Evolutionary conservation across 1,284 basidiomycete species (phyloP).

Genomic region (Boletellus sp.): DNA sequence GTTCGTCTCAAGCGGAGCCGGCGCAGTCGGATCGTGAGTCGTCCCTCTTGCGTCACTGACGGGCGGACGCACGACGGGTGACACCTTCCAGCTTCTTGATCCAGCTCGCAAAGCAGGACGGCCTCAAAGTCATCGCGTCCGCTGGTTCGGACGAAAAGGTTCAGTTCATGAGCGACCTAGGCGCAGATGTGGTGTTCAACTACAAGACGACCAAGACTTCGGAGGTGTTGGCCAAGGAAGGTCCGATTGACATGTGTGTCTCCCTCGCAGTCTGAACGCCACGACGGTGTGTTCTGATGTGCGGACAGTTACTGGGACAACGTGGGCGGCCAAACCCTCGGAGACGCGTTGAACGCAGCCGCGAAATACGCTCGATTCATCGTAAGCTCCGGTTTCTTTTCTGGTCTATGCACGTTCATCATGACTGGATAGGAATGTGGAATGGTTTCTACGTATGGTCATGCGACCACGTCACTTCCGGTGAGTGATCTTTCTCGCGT

Average conservation of each 20-base stretch:
- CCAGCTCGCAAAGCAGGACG: slow-evolving; percentile 36
- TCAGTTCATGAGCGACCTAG: slow-evolving; percentile 33
- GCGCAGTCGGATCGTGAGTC: slow-evolving; percentile 21
- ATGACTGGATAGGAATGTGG: slow-evolving; percentile 9
- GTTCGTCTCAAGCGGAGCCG: slow-evolving; percentile 19
- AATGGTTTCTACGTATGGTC: slow-evolving; percentile 4
- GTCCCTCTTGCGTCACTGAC: background rate
- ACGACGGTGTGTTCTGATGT: background rate
- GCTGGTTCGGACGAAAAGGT: slow-evolving; percentile 42
- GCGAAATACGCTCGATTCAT: background rate
- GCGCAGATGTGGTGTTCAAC: slow-evolving; percentile 35
- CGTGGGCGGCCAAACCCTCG: background rate
- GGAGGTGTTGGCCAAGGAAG: slow-evolving; percentile 23
- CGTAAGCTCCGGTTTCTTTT: background rate
- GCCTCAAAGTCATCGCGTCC: slow-evolving; percentile 39
- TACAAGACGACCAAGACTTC: slow-evolving; percentile 32
- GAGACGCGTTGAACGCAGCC: background rate
- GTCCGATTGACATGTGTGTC: slow-evolving; percentile 22
- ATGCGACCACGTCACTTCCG: background rate
- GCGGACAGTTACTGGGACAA: slow-evolving; percentile 3
- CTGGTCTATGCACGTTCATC: too few relatives aligned
- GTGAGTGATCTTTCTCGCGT: background rate
- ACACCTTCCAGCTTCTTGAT: slow-evolving; percentile 19
- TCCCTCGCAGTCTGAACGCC: background rate
- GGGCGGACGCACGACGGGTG: background rate